Conservation (phyloP, 805 yeast species). For the Ogataea wickerhamii region DNA sequence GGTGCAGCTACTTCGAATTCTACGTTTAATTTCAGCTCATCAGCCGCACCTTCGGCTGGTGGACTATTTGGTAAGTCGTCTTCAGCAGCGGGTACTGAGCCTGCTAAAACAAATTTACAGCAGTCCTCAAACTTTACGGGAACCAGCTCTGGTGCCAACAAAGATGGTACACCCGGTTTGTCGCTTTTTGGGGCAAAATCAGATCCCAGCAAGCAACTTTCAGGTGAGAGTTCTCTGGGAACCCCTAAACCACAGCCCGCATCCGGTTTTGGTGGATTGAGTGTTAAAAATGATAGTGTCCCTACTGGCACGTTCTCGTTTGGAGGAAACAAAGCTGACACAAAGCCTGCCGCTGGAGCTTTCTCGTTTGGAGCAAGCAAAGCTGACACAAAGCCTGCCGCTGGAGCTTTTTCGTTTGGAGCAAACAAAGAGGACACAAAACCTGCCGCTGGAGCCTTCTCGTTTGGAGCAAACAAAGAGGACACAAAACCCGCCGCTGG, state of each 20-base stretch:
- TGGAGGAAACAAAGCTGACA: not conserved
- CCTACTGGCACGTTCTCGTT: conserved; percentile 1
- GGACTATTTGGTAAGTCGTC: not conserved
- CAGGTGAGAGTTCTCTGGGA: not conserved
- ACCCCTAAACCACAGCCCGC: not conserved
- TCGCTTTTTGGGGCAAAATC: conserved; percentile 14
- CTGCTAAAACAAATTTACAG: conserved; percentile 11
- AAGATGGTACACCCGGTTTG: conserved; percentile 2
- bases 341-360: conserved; percentile 5
- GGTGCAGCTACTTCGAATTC: conserved; percentile 4
- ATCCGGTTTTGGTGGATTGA: conserved; percentile 5
- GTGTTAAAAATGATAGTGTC: conserved; percentile 5
- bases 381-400: not conserved
- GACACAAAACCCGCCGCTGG: conserved; percentile 14
- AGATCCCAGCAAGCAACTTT: not conserved
- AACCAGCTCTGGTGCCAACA: not conserved
- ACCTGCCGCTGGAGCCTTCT: conserved; percentile 7
- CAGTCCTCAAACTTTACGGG: not conserved
- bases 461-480: conserved; percentile 13
- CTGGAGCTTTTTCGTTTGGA: conserved; percentile 15
- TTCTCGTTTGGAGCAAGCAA: conserved; percentile 14
- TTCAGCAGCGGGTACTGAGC: conserved; percentile 2
- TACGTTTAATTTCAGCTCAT: not conserved
- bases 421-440: conserved; percentile 6
- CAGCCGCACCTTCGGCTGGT: not conserved